Percentiles rank a stretch among this genome's conserved stretches.
phyloP scores from a whole-genome alignment of 257 asterid species.

The Solanum bukasovii region DNA sequence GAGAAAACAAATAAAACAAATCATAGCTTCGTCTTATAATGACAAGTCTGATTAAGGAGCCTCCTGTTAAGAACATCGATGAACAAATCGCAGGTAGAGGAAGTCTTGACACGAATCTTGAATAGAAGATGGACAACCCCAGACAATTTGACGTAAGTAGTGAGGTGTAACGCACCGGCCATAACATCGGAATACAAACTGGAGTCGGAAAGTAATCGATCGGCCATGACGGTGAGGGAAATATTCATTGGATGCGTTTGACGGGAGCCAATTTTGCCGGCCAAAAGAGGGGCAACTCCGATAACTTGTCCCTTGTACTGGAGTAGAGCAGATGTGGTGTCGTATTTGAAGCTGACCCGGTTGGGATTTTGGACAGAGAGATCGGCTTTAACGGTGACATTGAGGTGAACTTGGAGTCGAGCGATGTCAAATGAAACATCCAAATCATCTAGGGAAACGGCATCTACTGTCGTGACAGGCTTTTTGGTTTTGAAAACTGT shows the following conservation, averaged over 20 bases:
- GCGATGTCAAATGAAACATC: constrained; percentile 25
- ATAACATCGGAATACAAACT: constrained; percentile 32
- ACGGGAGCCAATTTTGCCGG: constrained; percentile 46
- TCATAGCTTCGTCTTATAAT: constrained; percentile 51
- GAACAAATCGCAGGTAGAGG: constrained; percentile 46
- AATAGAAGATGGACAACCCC: constrained; percentile 52
- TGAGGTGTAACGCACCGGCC: constrained; percentile 50
- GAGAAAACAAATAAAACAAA: not conserved
- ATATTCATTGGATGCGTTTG: constrained; percentile 37
- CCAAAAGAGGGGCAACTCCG: constrained; percentile 56
- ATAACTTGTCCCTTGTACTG: constrained; percentile 44
- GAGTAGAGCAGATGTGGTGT: constrained; percentile 29
- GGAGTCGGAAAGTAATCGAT: constrained; percentile 47
- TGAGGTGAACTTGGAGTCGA: constrained; percentile 26
- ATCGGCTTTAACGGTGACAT: constrained; percentile 35
- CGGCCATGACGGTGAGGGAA: constrained; percentile 55
- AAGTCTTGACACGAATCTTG: constrained; percentile 36
- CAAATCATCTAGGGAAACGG: constrained; percentile 34
- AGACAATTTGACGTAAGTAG: constrained; percentile 40
- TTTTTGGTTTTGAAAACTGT: constrained; percentile 68
- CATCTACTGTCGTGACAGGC: constrained; percentile 36
- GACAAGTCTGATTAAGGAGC: constrained; percentile 40
- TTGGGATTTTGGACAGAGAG: constrained; percentile 52
- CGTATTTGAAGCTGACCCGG: constrained; percentile 54
- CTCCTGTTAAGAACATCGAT: constrained; percentile 23